Conservation (phyloP, 1,284 basidiomycete genomes). For the Malassezia japonica region DNA sequence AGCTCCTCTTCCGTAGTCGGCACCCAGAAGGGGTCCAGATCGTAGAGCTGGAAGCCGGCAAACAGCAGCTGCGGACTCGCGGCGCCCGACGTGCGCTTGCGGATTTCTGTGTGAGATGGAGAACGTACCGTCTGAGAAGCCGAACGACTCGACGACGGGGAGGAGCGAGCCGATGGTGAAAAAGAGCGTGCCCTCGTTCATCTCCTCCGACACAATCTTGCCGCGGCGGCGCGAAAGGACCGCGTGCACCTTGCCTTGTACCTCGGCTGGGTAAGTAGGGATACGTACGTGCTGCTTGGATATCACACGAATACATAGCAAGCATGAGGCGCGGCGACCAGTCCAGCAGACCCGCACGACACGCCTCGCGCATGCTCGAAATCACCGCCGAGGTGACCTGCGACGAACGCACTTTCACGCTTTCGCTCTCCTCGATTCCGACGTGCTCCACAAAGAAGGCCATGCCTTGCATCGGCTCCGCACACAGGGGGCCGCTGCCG, state of each 20-base stretch:
- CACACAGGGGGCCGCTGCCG: slow-evolving; percentile 85
- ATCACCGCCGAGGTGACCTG: slow-evolving; percentile 82
- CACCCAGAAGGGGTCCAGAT: slow-evolving; percentile 89
- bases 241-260: slow-evolving; percentile 92
- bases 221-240: slow-evolving; percentile 85
- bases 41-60: slow-evolving; percentile 54
- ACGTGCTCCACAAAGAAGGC: slow-evolving; percentile 78
- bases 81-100: slow-evolving; percentile 88
- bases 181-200: slow-evolving; percentile 95
- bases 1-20: slow-evolving; percentile 95
- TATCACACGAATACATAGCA: slow-evolving; percentile 98
- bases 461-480: slow-evolving; percentile 86
- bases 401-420: slow-evolving; percentile 51
- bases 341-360: slow-evolving; percentile 76
- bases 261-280: slow-evolving; percentile 58
- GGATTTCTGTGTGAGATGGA: slow-evolving; percentile 61
- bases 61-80: slow-evolving; percentile 95
- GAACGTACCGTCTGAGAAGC: slow-evolving; percentile 81
- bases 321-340: slow-evolving; percentile 96
- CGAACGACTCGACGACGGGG: slow-evolving; percentile 95
- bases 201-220: slow-evolving; percentile 87
- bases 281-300: slow-evolving; percentile 83
- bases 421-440: slow-evolving; percentile 56
- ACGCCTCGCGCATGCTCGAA: slow-evolving; percentile 77
- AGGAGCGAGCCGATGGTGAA: slow-evolving; percentile 81